Percentiles rank a stretch among this genome's conserved stretches.
phyloP scores from a whole-genome alignment of 148 eudicot species.

The Cornus suecica region DNA sequence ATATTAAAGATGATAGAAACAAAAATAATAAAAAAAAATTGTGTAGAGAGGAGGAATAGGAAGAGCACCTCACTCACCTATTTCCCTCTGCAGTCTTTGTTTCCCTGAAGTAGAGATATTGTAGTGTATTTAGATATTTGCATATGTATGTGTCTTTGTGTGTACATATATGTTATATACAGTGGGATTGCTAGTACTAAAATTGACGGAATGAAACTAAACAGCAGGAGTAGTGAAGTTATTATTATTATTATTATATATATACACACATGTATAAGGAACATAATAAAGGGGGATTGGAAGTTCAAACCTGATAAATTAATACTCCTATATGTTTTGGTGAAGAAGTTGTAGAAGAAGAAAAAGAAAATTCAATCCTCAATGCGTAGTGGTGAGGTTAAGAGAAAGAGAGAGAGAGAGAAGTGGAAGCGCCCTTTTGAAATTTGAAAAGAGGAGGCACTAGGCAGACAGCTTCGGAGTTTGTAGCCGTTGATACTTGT shows the following conservation, averaged over 20 bases:
- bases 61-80: no score
- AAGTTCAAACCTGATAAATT: neutral
- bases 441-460: neutral
- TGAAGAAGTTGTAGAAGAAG: neutral
- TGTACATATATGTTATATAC: no score
- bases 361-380: neutral
- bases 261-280: no score
- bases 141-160: neutral
- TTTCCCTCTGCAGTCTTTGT: no score
- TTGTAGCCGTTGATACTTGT: neutral
- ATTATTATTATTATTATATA: no score
- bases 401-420: constrained; percentile 1
- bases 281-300: neutral
- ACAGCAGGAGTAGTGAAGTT: no score
- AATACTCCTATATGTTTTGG: no score
- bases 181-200: neutral
- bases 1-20: no score
- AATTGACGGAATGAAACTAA: no score
- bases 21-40: no score
- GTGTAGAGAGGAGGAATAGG: no score
- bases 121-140: neutral
- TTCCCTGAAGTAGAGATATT: no score
- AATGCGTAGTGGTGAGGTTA: neutral
- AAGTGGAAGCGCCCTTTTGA: neutral
- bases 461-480: constrained; percentile 4